Base-by-base conservation (phyloP, 2,329 filamentous ascomycete species). In the Phialophora chinensis region DNA sequence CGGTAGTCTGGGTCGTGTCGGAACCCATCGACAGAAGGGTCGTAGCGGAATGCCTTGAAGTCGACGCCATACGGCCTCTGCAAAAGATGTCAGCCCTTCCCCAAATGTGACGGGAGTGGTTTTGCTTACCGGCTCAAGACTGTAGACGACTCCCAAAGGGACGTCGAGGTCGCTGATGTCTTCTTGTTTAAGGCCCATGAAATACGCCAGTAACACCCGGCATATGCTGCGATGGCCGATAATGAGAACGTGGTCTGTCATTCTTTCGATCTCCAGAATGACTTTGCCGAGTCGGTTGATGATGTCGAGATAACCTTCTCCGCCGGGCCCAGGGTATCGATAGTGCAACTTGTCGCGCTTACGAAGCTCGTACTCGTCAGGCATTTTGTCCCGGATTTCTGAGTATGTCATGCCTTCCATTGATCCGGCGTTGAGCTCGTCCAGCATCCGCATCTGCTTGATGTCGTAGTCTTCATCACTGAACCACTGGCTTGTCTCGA, bases 391-490 rank as follows among this genome's bases (percentile, higher is more conserved):
- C 63, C 88, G 89, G 72, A 99, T 98, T 73, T 97, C 91, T 1
- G 91, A 87, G 77, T 99, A 98, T 0, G 95, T 98, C 83, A 97
- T 88, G 59, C 95, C 94, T 76, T 99, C 95, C 81, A 97, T 97
- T 58, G 88, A 86, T 14, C 95, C 95, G 0, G 94, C 90, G 73
- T 98, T 96, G 57, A 99, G 87, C 79, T 99, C 95, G 75, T 99
- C 96, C 60, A 99, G 86, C 92, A 97, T 96, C 74, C 93, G 91
- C 92, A 94, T 97, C 72, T 96, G 91, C 82, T 99, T 99, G 73
- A 96, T 89, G 72, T 98, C 95, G 77, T 94, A 97, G 62, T 97
- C 92, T 25, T 98, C 94, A 71, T 98, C 95, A 72, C 96, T 91
- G 77, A 98, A 99, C 77, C 91, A 90, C 70, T 95, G 88, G 0